These are phyloP conservation scores for Aspergillus unguis DNA, from an alignment of 2,329 filamentous ascomycete genomes.

Conservation along the genomic window DNA sequence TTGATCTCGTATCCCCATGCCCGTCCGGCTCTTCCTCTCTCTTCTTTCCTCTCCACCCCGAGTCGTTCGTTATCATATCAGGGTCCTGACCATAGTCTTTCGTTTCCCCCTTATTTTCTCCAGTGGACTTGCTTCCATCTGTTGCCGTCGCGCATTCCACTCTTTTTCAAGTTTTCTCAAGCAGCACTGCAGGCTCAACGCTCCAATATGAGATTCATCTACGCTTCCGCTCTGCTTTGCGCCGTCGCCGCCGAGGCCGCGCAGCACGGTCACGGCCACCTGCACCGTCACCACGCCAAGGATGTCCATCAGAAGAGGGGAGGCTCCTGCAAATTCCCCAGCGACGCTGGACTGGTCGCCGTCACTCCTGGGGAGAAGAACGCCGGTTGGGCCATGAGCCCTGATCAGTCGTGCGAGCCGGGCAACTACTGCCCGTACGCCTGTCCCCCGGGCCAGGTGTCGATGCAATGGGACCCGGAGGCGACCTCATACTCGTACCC, in stretches of 20 bases:
- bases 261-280: slow-evolving; percentile 23
- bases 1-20: slow-evolving; percentile 6
- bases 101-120: slow-evolving; percentile 13
- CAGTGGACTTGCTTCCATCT: slow-evolving; percentile 6
- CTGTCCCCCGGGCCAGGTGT: slow-evolving; percentile 71
- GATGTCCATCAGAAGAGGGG: slow-evolving; percentile 49
- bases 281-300: slow-evolving; percentile 22
- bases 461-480: slow-evolving; percentile 72
- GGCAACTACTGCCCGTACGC: slow-evolving; percentile 73
- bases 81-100: slow-evolving; percentile 24
- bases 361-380: slow-evolving; percentile 64
- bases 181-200: slow-evolving; percentile 3
- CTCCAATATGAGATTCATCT: slow-evolving; percentile 33
- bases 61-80: slow-evolving; percentile 27
- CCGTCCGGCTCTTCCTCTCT: slow-evolving; percentile 4
- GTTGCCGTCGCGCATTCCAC: slow-evolving; percentile 1
- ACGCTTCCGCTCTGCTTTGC: slow-evolving; percentile 36
- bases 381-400: slow-evolving; percentile 76
- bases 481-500: slow-evolving; percentile 66
- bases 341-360: slow-evolving; percentile 62
- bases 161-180: neutral
- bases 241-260: slow-evolving; percentile 36
- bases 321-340: slow-evolving; percentile 62
- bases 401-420: slow-evolving; percentile 65
- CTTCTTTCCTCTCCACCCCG: slow-evolving; percentile 18